phyloP scores from a whole-genome alignment of 1,284 basidiomycete species.

The Sparassis latifolia region DNA sequence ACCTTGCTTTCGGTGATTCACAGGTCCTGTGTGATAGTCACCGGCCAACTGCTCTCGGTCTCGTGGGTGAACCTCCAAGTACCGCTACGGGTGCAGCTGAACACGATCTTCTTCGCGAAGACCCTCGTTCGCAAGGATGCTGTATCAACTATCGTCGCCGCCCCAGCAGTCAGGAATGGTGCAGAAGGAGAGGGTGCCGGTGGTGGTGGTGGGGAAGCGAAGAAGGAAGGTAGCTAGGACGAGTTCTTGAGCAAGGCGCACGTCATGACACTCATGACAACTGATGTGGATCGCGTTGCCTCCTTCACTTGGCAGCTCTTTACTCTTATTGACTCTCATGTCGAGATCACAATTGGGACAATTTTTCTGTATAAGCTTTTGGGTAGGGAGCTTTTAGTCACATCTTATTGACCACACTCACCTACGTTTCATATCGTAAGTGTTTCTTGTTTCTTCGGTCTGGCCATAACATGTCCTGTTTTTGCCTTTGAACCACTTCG shows the following conservation, averaged over 20 bases:
- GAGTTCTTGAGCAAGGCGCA: constrained; percentile 87
- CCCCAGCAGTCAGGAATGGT: constrained; percentile 17
- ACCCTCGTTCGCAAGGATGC: constrained; percentile 86
- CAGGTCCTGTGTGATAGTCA: constrained; percentile 17
- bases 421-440: not conserved
- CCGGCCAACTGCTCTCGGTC: constrained; percentile 64
- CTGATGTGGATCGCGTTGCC: constrained; percentile 85
- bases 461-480: constrained; percentile 78
- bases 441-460: constrained; percentile 73
- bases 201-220: constrained; percentile 13
- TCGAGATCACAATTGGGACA: constrained; percentile 79
- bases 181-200: constrained; percentile 5
- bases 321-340: constrained; percentile 72
- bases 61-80: constrained; percentile 69
- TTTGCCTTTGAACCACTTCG: constrained; percentile 83
- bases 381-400: constrained; percentile 32
- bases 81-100: constrained; percentile 75
- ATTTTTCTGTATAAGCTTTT: constrained; percentile 78
- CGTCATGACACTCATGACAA: constrained; percentile 85
- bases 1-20: too few relatives aligned
- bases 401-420: not conserved
- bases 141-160: constrained; percentile 48
- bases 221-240: constrained; percentile 51
- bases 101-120: constrained; percentile 83
- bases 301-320: constrained; percentile 82